phyloP scores from a whole-genome alignment of 2,329 filamentous ascomycete species.

The Monilinia aucupariae region DNA sequence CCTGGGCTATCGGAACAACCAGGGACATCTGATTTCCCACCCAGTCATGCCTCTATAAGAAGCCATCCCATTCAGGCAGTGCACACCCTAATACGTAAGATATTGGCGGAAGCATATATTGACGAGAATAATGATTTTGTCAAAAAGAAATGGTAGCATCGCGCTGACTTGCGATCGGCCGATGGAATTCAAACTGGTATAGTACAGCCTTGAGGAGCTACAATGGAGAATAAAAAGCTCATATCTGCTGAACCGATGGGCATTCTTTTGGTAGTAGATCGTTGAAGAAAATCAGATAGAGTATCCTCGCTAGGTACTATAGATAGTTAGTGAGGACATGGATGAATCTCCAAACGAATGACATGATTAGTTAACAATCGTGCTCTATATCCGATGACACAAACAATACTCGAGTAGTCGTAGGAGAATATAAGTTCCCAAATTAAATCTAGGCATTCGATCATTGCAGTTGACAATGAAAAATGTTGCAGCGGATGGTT shows the following conservation, averaged over 20 bases:
- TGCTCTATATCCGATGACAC: neutral
- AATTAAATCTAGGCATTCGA: neutral
- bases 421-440: neutral
- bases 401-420: neutral
- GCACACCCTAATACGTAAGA: neutral
- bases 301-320: neutral
- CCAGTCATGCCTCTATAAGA: neutral
- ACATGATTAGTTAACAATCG: neutral
- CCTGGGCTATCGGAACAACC: neutral
- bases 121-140: neutral
- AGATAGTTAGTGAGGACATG: neutral
- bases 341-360: neutral
- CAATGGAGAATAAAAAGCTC: neutral
- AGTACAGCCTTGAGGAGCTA: neutral
- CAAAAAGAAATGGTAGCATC: neutral
- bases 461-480: neutral
- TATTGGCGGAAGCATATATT: neutral
- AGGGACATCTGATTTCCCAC: neutral
- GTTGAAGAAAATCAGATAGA: neutral
- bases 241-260: neutral
- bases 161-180: neutral
- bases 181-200: neutral
- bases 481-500: neutral
- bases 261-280: neutral
- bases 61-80: neutral